Percentiles rank a stretch among this genome's conserved stretches.
phyloP scores from a whole-genome alignment of 163 green algal species.

The Prototheca cutis region DNA sequence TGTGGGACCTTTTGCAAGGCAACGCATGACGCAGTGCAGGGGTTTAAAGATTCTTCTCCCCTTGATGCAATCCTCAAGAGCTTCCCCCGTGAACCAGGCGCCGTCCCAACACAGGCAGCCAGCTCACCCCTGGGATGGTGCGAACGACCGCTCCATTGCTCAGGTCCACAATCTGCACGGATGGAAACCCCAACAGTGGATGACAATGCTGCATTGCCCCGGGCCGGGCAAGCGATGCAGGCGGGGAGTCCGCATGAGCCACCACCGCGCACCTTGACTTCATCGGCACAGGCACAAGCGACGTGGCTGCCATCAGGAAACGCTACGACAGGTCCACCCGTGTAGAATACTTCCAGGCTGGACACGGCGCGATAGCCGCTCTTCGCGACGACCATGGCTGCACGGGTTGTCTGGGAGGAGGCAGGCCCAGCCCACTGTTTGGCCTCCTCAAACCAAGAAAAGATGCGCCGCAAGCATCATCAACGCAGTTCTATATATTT shows the following conservation, averaged over 20 bases:
- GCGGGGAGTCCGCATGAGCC: too few species aligned
- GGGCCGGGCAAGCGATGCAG: too few species aligned
- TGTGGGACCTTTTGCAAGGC: too few species aligned
- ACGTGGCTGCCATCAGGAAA: constrained; percentile 49
- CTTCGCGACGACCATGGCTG: constrained; percentile 22
- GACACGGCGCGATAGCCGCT: constrained; percentile 39
- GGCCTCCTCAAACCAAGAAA: not conserved
- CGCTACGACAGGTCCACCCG: constrained; percentile 53
- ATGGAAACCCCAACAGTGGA: too few species aligned
- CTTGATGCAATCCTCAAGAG: not conserved
- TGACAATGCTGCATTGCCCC: too few species aligned
- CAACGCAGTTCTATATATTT: too few species aligned
- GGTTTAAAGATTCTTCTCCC: too few species aligned
- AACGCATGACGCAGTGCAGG: too few species aligned
- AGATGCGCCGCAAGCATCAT: not conserved
- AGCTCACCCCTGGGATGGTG: constrained; percentile 59
- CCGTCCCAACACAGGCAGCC: too few species aligned
- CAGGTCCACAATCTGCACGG: constrained; percentile 50
- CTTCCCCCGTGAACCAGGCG: too few species aligned
- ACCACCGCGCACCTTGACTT: constrained; percentile 72
- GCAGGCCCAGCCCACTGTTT: not conserved
- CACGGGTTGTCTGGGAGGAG: too few species aligned
- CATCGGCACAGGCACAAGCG: constrained; percentile 69
- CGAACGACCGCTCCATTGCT: constrained; percentile 43
- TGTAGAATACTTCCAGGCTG: constrained; percentile 83